Evolutionary conservation across 2,329 filamentous ascomycete species (phyloP).

Genomic region (Penicillium sp.): DNA sequence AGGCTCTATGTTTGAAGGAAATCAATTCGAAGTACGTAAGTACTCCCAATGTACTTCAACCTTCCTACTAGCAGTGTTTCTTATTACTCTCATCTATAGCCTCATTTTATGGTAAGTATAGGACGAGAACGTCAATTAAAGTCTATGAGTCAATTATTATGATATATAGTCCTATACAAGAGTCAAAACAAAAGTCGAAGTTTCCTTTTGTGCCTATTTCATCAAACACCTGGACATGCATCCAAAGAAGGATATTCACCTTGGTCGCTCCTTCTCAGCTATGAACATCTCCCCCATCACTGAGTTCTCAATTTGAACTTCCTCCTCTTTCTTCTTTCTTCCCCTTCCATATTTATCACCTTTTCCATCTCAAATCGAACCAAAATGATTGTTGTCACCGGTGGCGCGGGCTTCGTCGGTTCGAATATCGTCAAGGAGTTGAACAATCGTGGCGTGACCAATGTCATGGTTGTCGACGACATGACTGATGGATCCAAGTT

Average conservation of each 20-base stretch:
- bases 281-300: neutral
- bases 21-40: neutral
- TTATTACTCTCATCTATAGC: neutral
- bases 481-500: conserved; percentile 7
- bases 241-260: neutral
- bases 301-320: neutral
- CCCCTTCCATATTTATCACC: no score
- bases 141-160: no score
- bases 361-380: no score
- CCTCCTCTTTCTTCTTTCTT: neutral
- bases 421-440: conserved; percentile 6
- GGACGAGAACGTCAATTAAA: neutral
- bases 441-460: conserved; percentile 2
- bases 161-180: no score
- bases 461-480: conserved; percentile 3
- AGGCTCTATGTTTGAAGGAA: neutral
- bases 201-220: neutral
- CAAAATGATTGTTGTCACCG: conserved; percentile 6
- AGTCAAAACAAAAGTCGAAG: no score
- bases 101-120: no score
- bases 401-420: conserved; percentile 4
- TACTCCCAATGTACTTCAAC: neutral
- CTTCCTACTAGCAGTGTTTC: neutral
- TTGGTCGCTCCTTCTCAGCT: neutral
- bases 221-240: neutral